Percentiles rank a stretch among this genome's conserved stretches.
phyloP scores from a whole-genome alignment of 495 filamentous ascomycete genomes.

The Penicillium bialowiezense region DNA sequence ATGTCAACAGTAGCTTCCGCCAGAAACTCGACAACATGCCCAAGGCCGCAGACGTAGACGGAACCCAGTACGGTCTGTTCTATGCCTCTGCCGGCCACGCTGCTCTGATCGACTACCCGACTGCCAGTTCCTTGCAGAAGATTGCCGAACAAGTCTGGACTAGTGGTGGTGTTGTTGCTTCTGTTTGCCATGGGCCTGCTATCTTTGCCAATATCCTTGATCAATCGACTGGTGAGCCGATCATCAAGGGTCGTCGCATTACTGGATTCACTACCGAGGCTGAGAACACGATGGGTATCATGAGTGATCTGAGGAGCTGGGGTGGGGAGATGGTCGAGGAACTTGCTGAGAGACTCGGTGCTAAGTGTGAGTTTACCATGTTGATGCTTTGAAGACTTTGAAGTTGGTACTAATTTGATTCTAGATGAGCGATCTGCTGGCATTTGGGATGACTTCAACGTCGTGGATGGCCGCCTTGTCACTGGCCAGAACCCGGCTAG shows the following conservation, averaged over 20 bases:
- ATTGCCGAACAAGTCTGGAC: slow-evolving; percentile 38
- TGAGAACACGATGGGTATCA: slow-evolving; percentile 37
- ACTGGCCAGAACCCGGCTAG: slow-evolving; percentile 72
- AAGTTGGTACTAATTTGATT: slow-evolving; percentile 1
- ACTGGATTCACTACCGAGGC: slow-evolving; percentile 46
- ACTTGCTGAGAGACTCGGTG: slow-evolving; percentile 27
- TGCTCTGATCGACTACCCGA: slow-evolving; percentile 44
- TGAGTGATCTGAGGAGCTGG: slow-evolving; percentile 33
- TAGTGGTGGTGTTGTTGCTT: slow-evolving; percentile 38
- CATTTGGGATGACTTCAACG: slow-evolving; percentile 46
- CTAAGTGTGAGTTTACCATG: slow-evolving; percentile 31
- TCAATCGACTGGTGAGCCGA: slow-evolving; percentile 31
- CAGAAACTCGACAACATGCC: slow-evolving; percentile 37
- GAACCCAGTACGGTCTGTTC: slow-evolving; percentile 37
- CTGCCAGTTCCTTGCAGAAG: slow-evolving; percentile 33
- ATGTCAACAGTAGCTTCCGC: slow-evolving; percentile 38
- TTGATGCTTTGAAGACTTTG: not conserved
- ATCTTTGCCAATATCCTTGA: slow-evolving; percentile 42
- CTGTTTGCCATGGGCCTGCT: slow-evolving; percentile 41
- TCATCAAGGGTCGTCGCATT: slow-evolving; percentile 39
- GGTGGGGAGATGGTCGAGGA: slow-evolving; percentile 38
- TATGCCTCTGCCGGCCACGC: slow-evolving; percentile 47
- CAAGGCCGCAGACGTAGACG: slow-evolving; percentile 31
- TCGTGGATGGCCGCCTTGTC: slow-evolving; percentile 56
- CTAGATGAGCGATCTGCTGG: slow-evolving; percentile 36